Evolutionary conservation across 2,329 filamentous ascomycete species (phyloP).

Genomic region (Claviceps lovelessii): DNA sequence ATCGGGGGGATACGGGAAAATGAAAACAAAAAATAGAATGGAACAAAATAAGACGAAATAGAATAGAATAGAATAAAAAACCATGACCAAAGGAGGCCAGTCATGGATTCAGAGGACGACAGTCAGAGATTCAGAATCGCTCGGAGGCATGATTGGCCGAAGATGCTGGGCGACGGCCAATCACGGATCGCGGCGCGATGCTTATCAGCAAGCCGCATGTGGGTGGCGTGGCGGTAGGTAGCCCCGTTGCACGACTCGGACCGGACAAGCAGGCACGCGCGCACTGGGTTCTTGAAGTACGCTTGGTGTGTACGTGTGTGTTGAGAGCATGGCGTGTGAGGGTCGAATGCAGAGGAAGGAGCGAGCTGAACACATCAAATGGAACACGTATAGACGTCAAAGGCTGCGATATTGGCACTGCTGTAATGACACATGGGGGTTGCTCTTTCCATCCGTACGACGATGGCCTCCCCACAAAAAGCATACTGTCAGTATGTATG

Average conservation of each 20-base stretch:
- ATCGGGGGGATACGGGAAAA: too few relatives aligned
- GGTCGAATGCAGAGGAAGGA: too few relatives aligned
- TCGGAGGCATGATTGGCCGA: neutral
- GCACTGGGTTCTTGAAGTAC: too few relatives aligned
- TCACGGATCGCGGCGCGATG: neutral
- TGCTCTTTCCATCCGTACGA: neutral
- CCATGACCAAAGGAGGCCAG: constrained; percentile 4
- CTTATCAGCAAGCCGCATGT: constrained; percentile 3
- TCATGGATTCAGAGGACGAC: constrained; percentile 4
- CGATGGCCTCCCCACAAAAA: neutral
- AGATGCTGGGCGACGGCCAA: neutral
- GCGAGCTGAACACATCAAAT: too few relatives aligned
- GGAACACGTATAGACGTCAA: too few relatives aligned
- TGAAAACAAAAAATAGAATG: too few relatives aligned
- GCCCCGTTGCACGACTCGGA: neutral
- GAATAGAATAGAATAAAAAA: neutral
- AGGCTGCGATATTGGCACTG: too few relatives aligned
- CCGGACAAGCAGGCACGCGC: too few relatives aligned
- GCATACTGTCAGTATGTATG: too few relatives aligned
- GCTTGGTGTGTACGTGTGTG: too few relatives aligned
- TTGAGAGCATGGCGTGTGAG: too few relatives aligned
- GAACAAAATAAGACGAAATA: too few relatives aligned
- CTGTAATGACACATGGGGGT: neutral
- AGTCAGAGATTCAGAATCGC: neutral
- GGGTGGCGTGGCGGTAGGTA: neutral